Conservation (phyloP, 495 filamentous ascomycete species). For the Penicillium mononematosum region DNA sequence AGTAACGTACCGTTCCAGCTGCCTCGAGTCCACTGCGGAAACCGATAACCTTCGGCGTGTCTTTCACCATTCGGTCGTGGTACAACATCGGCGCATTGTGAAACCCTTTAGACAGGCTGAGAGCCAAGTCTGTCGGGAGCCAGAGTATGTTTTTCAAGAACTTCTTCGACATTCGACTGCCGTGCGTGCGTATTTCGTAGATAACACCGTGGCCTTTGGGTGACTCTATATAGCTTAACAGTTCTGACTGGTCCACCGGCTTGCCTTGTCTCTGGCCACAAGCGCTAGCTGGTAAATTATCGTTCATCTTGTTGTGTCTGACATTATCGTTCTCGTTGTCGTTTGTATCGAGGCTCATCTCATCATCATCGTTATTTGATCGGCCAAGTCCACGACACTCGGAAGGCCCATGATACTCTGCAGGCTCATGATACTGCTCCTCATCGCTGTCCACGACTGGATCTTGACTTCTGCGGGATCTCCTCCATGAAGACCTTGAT, state of each 20-base stretch:
- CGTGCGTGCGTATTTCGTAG: slow-evolving; percentile 37
- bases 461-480: slow-evolving; percentile 6
- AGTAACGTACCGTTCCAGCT: slow-evolving; percentile 60
- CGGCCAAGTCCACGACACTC: not conserved
- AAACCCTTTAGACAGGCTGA: slow-evolving; percentile 78
- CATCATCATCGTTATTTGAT: not conserved
- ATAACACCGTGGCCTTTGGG: slow-evolving; percentile 10
- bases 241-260: slow-evolving; percentile 14
- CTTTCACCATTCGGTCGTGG: slow-evolving; percentile 69
- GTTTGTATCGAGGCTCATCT: not conserved
- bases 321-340: not conserved
- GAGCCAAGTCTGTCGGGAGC: slow-evolving; percentile 76
- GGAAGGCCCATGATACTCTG: not conserved
- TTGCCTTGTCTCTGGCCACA: slow-evolving; percentile 13
- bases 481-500: slow-evolving; percentile 1
- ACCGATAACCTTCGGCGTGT: slow-evolving; percentile 67
- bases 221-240: slow-evolving; percentile 13
- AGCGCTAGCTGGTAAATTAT: not conserved
- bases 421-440: not conserved
- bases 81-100: slow-evolving; percentile 82
- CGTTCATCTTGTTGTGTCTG: not conserved
- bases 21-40: slow-evolving; percentile 67
- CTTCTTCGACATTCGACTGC: slow-evolving; percentile 44
- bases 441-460: not conserved
- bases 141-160: slow-evolving; percentile 70